A percentile compares a stretch with the other conserved stretches of the same genome.
Conservation (phyloP, 768 basidiomycete genomes). For the Boletus edulis region DNA sequence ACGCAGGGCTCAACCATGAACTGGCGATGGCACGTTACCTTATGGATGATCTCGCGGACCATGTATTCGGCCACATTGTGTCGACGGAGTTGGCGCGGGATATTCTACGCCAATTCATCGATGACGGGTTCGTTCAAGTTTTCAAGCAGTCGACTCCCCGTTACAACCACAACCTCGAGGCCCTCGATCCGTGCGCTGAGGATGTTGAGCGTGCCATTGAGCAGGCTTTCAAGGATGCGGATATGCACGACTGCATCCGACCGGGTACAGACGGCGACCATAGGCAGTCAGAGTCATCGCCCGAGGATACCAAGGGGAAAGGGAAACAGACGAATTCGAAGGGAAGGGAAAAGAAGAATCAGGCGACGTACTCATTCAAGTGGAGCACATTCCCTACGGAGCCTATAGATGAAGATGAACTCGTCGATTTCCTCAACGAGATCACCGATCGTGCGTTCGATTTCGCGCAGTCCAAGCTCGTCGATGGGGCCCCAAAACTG, state of each 20-base stretch:
- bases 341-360: not conserved
- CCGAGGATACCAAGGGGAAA: not conserved
- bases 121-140: not conserved
- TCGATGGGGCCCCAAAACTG: not conserved
- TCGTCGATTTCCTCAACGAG: slow-evolving; percentile 4
- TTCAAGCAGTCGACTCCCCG: not conserved
- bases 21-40: slow-evolving; percentile 3
- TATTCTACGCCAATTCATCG: not conserved
- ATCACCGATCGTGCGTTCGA: slow-evolving; percentile 3
- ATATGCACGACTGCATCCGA: not conserved
- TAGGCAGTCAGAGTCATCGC: too few relatives aligned
- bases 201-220: not conserved
- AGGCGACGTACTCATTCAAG: slow-evolving; percentile 1
- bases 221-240: not conserved
- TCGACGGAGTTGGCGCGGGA: not conserved
- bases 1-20: slow-evolving; percentile 1
- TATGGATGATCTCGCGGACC: slow-evolving; percentile 2
- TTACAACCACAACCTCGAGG: too few relatives aligned
- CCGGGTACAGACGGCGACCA: not conserved
- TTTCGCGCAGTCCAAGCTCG: not conserved
- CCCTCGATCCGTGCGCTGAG: not conserved
- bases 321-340: not conserved
- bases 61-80: slow-evolving; percentile 3
- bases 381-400: not conserved
- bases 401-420: not conserved